Evolutionary conservation across 495 filamentous ascomycete species (phyloP).

Genomic region (Penicillium daleae): DNA sequence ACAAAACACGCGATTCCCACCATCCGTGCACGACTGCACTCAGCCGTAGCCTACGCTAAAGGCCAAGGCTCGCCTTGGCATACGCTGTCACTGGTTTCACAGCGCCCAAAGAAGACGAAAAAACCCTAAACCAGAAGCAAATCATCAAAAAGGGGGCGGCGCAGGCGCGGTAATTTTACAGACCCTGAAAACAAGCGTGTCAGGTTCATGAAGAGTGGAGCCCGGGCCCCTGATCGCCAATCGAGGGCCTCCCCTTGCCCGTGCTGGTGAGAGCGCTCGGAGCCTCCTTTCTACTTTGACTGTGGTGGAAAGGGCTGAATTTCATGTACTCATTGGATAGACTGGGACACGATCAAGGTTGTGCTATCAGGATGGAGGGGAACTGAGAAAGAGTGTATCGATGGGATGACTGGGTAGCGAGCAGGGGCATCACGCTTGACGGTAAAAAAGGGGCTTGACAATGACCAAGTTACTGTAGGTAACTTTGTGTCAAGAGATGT

Average conservation of each 20-base stretch:
- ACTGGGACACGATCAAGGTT: neutral
- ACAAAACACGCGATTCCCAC: neutral
- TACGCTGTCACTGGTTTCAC: constrained; percentile 2
- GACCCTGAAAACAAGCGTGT: constrained; percentile 27
- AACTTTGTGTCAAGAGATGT: neutral
- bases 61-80: constrained; percentile 3
- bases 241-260: constrained; percentile 8
- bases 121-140: neutral
- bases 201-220: constrained; percentile 15
- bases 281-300: neutral
- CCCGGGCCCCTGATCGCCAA: constrained; percentile 24
- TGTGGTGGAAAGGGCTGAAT: neutral
- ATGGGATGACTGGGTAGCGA: neutral
- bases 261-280: neutral
- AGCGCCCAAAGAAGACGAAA: neutral
- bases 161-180: constrained; percentile 17
- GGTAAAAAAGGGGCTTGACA: neutral
- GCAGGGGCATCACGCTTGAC: neutral
- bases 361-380: neutral
- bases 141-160: constrained; percentile 2
- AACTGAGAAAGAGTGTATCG: neutral
- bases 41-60: neutral
- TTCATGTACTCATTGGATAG: neutral
- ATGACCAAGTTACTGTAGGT: no score
- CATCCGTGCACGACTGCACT: constrained; percentile 1